Evolutionary conservation across 805 yeast genomes (phyloP), one percentile per base, ranked within the genome.

Genomic region (Kodamaea fukazawae): DNA sequence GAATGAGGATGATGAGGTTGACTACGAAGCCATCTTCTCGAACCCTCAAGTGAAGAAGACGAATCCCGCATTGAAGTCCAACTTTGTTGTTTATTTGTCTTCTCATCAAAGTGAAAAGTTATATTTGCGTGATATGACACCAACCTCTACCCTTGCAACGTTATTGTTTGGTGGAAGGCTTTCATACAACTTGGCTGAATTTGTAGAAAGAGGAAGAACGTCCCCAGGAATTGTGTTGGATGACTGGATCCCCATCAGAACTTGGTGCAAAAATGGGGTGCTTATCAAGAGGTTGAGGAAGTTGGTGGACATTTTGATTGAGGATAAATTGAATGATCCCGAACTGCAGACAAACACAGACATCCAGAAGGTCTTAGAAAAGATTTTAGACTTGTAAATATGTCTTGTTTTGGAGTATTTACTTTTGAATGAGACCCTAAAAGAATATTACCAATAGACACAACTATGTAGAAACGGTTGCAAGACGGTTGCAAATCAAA

Each of bases 261-360:
- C 96, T 1, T 91, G 97, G 97, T 84, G 96, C 47, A 86, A 93
- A 48, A 87, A 90, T 52, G 98, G 90, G 1, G 96, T 91, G 2
- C 64, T 91, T 34, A 73, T 90, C 22, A 84, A 86, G 42, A 78
- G 83, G 43, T 62, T 91, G 41, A 67, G 95, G 50, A 54, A 62
- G 8, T 57, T 87, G 34, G 60, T 91, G 23, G 96, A 89, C 54
- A 65, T 71, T 13, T 78, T 85, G 0, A 75, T 91, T 40, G 83
- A 76, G 31, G 72, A 70, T 15, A 79, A 79, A 47, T 65, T 90
- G 32, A 78, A 63, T 0, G 45, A 49, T 34, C 70, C 67, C 1
- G 42, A 15, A 25, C 39, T 36, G 32, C 35, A 32, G 12, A 31
- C 36, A 15, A 38, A 42, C 23, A 10, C 29, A 12, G 46, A 45